Conservation (phyloP, 139 green algal genomes). For the Chlamydomonas eustigma region DNA sequence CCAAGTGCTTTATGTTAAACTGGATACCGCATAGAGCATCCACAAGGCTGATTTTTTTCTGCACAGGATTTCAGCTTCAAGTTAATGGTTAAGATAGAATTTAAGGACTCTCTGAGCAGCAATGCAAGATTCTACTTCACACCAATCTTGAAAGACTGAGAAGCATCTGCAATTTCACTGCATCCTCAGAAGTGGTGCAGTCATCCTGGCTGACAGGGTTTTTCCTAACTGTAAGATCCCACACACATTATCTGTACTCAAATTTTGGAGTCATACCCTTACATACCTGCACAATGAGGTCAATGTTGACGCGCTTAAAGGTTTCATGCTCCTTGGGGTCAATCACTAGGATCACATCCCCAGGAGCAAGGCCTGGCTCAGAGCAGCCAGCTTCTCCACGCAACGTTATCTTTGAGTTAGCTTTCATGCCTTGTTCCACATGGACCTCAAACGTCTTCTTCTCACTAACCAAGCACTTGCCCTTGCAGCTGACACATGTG, state of each 20-base stretch:
- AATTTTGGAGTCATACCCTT: no score
- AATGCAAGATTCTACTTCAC: no score
- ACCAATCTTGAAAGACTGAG: no score
- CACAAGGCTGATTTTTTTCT: conserved; percentile 82
- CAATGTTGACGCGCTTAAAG: conserved; percentile 82
- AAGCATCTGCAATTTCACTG: no score
- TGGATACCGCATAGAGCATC: conserved; percentile 86
- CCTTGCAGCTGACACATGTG: conserved; percentile 72
- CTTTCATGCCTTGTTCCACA: conserved; percentile 89
- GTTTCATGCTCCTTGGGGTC: conserved; percentile 85
- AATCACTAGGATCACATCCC: conserved; percentile 95
- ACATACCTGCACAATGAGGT: conserved; percentile 13
- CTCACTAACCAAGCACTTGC: conserved; percentile 74
- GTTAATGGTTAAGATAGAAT: no score
- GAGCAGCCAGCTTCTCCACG: conserved; percentile 86
- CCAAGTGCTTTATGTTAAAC: conserved; percentile 84
- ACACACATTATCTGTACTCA: no score
- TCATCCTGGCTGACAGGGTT: no score
- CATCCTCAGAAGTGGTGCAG: no score
- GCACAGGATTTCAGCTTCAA: conserved; percentile 80
- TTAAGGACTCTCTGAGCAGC: no score
- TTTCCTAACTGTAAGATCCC: no score
- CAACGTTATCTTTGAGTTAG: conserved; percentile 79
- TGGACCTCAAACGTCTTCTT: conserved; percentile 97
- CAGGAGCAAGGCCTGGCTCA: conserved; percentile 67